These are phyloP conservation scores for Apiospora hydei DNA, from an alignment of 2,329 filamentous ascomycete species.

Conservation along the genomic window DNA sequence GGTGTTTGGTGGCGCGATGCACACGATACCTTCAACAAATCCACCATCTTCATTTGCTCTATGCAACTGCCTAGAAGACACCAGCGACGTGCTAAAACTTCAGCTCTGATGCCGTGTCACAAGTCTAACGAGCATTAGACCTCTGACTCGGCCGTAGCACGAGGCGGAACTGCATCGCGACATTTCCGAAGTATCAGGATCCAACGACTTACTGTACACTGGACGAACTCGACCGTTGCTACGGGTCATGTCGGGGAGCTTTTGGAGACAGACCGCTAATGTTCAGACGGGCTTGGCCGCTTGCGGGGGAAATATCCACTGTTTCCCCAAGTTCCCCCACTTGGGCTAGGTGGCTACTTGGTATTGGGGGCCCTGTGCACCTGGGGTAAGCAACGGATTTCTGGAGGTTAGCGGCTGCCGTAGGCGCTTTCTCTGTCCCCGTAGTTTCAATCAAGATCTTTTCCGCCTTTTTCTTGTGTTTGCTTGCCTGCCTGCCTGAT, in stretches of 20 bases:
- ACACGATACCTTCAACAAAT: background rate
- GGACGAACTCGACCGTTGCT: background rate
- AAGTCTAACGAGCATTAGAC: background rate
- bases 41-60: background rate
- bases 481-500: background rate
- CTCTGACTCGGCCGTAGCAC: constrained; percentile 1
- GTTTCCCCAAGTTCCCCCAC: background rate
- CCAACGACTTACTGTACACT: background rate
- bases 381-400: background rate
- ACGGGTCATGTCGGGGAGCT: background rate
- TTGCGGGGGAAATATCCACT: background rate
- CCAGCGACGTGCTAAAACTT: background rate
- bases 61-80: background rate
- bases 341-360: background rate
- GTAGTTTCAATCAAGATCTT: background rate
- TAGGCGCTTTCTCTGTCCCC: background rate
- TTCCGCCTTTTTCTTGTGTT: background rate
- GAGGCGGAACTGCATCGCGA: background rate
- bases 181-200: background rate
- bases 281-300: background rate
- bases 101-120: background rate
- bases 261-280: background rate
- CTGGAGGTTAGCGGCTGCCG: background rate
- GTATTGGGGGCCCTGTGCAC: background rate
- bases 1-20: background rate